Base-by-base conservation (phyloP, 1,284 basidiomycete genomes). In the Polyporus tsugae region DNA sequence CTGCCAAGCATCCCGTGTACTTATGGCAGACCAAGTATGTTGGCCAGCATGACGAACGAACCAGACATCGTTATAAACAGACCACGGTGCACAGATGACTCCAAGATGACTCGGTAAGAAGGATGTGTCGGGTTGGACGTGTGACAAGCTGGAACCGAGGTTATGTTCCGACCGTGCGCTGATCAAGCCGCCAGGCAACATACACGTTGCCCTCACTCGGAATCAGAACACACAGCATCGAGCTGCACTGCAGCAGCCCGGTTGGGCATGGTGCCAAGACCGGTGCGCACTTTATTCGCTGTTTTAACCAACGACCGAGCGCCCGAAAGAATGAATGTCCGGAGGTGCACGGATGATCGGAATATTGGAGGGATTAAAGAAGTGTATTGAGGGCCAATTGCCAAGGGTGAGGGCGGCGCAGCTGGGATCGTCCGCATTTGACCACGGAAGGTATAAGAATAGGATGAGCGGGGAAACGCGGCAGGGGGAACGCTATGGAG, bases 381-480 rank as follows among this genome's bases (percentile, higher is more conserved):
- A 33, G 38, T 39, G 35, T 15, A 44, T 42, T 39, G 62, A 33
- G 33, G 57, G 29, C 29, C 29, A 29, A 29, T 29, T 29, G 29
- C 29, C 29, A 29, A 29, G 29, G 29, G 29, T 29, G 29, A 38
- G 44, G 60, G 53, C 29, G 58, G 35, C 36, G n/a, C 29, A 49
- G 36, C 36, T 55, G 17, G 64, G 64, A 64, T 61, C 46, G 39
- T 62, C 49, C 42, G 38, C 59, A 36, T 33, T n/a, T 39, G 38
- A n/a, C 52, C n/a, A 33, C 57, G 38, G 38, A 60, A 44, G 19
- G 36, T 35, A 33, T 29, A 66, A 61, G 65, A 70, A 66, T 66
- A 60, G 53, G 35, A 61, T 55, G 58, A 19, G 58, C 67, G 71
- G 69, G 65, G 69, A 70, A 73, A 67, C 63, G 67, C 69, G 69